Evolutionary conservation across 805 yeast species (phyloP).

Genomic region (Saturnispora galanensis): DNA sequence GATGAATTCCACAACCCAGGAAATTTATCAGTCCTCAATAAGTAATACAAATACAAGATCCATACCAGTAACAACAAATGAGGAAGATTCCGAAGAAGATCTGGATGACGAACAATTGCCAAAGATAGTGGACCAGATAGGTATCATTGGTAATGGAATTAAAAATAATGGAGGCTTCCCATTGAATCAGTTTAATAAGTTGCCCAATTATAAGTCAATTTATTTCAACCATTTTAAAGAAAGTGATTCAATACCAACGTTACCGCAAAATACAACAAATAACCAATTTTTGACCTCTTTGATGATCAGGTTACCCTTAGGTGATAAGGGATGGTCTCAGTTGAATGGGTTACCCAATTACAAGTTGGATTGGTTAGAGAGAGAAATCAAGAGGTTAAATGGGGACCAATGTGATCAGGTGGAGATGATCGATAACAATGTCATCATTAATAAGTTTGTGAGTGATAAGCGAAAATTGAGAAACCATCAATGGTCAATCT

Average conservation of each 20-base stretch:
- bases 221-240: slow-evolving; percentile 22
- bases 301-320: slow-evolving; percentile 22
- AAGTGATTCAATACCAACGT: slow-evolving; percentile 16
- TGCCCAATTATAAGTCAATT: slow-evolving; percentile 28
- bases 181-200: slow-evolving; percentile 22
- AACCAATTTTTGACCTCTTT: slow-evolving; percentile 19
- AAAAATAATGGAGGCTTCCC: slow-evolving; percentile 26
- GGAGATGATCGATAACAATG: slow-evolving; percentile 41
- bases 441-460: slow-evolving; percentile 35
- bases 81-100: background rate
- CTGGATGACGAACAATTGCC: background rate
- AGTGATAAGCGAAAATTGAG: slow-evolving; percentile 34
- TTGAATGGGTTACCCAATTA: slow-evolving; percentile 37
- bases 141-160: slow-evolving; percentile 28
- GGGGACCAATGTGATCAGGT: slow-evolving; percentile 31
- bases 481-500: slow-evolving; percentile 38
- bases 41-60: too few relatives aligned
- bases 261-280: slow-evolving; percentile 18
- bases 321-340: slow-evolving; percentile 16
- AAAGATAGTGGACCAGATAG: too few relatives aligned
- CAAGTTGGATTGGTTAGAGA: slow-evolving; percentile 21
- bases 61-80: too few relatives aligned
- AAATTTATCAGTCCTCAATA: too few relatives aligned
- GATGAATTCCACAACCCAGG: background rate
- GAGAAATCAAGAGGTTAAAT: slow-evolving; percentile 18